phyloP scores from a whole-genome alignment of 305 asterid species.

The Fraxinus dipetala region DNA sequence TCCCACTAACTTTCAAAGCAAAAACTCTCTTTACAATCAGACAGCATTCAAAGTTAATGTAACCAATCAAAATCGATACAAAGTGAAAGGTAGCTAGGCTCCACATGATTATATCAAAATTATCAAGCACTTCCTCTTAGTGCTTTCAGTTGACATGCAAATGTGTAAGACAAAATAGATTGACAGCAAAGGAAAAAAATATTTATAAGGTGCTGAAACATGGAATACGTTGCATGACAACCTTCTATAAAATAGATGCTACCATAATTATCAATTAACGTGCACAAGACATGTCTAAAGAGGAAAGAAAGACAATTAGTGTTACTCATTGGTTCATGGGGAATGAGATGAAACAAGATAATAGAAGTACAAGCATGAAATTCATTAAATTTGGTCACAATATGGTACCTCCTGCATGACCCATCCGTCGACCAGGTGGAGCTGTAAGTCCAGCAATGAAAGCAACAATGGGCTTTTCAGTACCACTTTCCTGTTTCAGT shows the following conservation, averaged over 20 bases:
- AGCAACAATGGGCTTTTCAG: slow-evolving; percentile 85
- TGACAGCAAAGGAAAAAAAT: not conserved
- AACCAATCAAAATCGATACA: not conserved
- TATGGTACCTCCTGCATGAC: slow-evolving; percentile 93
- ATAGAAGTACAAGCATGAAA: not conserved
- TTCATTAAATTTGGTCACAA: slow-evolving; percentile 4
- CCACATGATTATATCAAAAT: not conserved
- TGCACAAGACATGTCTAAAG: not conserved
- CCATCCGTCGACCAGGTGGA: slow-evolving; percentile 99
- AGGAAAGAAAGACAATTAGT: not conserved
- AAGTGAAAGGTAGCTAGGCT: not conserved
- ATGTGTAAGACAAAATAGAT: not conserved
- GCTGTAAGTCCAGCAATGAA: slow-evolving; percentile 99
- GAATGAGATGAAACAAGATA: slow-evolving; percentile 15
- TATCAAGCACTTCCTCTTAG: not conserved
- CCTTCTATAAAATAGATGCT: not conserved
- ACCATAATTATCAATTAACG: not conserved
- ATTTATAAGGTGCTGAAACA: not conserved
- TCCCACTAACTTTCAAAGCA: not conserved
- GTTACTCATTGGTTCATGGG: not conserved
- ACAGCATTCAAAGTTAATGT: not conserved
- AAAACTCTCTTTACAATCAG: not conserved
- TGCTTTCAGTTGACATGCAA: not conserved
- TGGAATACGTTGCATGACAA: not conserved
- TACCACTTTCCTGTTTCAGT: slow-evolving; percentile 74